Base-by-base conservation (phyloP, 805 yeast genomes). In the Saturnispora serradocipensis region DNA sequence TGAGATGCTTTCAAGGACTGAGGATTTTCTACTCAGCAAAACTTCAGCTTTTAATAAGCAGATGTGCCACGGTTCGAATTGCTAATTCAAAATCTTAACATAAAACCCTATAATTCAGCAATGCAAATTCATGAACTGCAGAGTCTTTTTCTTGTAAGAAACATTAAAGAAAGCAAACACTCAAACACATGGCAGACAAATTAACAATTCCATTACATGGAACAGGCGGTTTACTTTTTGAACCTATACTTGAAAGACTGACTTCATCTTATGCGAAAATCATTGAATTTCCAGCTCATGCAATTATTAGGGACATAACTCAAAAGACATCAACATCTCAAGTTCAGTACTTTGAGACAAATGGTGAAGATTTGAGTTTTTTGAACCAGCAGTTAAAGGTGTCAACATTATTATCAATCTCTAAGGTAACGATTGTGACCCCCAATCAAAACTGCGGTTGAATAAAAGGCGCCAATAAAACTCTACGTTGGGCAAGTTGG, bases 401-500 rank as follows among this genome's bases (percentile, higher is more conserved):
- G 70, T 66, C 27, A 82, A 80, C 57, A 81, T 75, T 18, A 65
- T 82, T 20, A 61, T 82, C 57, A 75, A 77, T 54, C 64, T 80
- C 43, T 57, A 70, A 42, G 63, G 70, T n/a, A 53, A 63, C 11
- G 60, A 58, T 16, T 55, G 48, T 18, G 72, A 65, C 32, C 65
- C 57, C 54, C 66, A n/a, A 53, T 73, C 34, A 77, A 74, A 46
- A 72, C 75, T 7, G 73, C 73, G 3, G 60, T 62, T 9, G 64
- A 59, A 30, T 70, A 68, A 48, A 46, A 53, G 27, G 36, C 28
- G 16, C 53, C 55, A 20, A 78, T 80, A 47, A 74, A 75, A 59
- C 60, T 78, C 34, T 81, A 72, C 66, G 73, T 80, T 56, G 84
- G 85, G 2, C 85, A 80, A 58, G 82, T 76, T 58, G 88, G 87